Evolutionary conservation across 345 rosid species (phyloP).

Genomic region (Pugionium dolabratum): DNA sequence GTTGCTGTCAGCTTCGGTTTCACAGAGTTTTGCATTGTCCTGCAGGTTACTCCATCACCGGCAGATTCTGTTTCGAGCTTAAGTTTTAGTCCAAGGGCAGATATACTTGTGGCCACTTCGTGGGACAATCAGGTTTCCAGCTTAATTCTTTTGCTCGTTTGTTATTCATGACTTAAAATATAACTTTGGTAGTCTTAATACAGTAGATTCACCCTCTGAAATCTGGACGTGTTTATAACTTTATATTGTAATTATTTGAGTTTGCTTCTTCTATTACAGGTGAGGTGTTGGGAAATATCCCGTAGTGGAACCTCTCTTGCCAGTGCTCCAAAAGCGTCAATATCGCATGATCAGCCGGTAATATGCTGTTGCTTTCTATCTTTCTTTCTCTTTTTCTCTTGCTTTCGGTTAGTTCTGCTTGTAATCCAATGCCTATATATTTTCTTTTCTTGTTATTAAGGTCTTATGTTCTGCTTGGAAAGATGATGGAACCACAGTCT

Average conservation of each 20-base stretch:
- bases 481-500: slow-evolving; percentile 95
- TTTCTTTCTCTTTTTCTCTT: slow-evolving; percentile 4
- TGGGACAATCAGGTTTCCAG: slow-evolving; percentile 96
- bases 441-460: slow-evolving; percentile 39
- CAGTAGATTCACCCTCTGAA: background rate
- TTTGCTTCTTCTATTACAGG: slow-evolving; percentile 49
- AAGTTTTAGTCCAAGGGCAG: slow-evolving; percentile 90
- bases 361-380: slow-evolving; percentile 22
- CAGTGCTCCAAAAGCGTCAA: slow-evolving; percentile 80
- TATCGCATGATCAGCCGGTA: slow-evolving; percentile 95
- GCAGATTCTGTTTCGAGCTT: slow-evolving; percentile 87
- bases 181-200: background rate
- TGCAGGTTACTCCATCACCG: slow-evolving; percentile 86
- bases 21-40: background rate
- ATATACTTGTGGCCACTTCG: slow-evolving; percentile 83
- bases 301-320: slow-evolving; percentile 54
- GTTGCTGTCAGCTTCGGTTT: too few relatives aligned
- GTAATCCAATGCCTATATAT: background rate
- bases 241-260: slow-evolving; percentile 2
- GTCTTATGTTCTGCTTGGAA: slow-evolving; percentile 94
- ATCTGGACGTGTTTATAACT: background rate
- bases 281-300: slow-evolving; percentile 91
- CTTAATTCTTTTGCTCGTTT: background rate
- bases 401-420: background rate
- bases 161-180: slow-evolving; percentile 5